Percentiles rank a stretch among this genome's conserved stretches.
phyloP scores from a whole-genome alignment of 495 filamentous ascomycete genomes.

The Clohesyomyces aquaticus region DNA sequence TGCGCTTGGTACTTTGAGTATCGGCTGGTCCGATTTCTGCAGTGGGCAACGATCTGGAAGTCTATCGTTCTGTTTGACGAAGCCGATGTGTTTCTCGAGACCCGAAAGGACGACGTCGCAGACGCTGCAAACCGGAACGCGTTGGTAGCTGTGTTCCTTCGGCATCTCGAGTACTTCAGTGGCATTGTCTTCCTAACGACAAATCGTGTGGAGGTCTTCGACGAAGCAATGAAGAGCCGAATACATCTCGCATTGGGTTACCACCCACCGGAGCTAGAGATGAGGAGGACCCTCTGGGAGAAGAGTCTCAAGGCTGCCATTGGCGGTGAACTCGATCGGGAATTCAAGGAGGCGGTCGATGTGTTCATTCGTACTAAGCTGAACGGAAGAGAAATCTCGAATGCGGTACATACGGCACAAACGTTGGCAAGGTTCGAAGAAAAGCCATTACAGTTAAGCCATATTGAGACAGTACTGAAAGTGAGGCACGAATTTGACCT shows the following conservation, averaged over 20 bases:
- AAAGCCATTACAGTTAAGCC: slow-evolving; percentile 34
- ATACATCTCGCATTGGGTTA: slow-evolving; percentile 51
- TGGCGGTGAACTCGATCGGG: slow-evolving; percentile 11
- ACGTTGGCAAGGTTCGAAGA: slow-evolving; percentile 47
- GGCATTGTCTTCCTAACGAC: slow-evolving; percentile 39
- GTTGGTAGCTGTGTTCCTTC: slow-evolving; percentile 38
- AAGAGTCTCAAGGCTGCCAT: slow-evolving; percentile 15
- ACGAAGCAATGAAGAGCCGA: slow-evolving; percentile 37
- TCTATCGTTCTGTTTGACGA: slow-evolving; percentile 45
- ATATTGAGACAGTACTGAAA: slow-evolving; percentile 41
- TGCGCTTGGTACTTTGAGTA: slow-evolving; percentile 13
- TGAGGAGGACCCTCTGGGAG: slow-evolving; percentile 24
- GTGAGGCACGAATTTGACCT: slow-evolving; percentile 38
- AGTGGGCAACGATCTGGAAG: slow-evolving; percentile 43
- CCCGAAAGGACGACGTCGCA: slow-evolving; percentile 21
- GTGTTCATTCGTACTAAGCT: slow-evolving; percentile 33
- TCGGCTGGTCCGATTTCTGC: slow-evolving; percentile 10
- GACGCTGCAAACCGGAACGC: slow-evolving; percentile 29
- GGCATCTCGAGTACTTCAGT: slow-evolving; percentile 39
- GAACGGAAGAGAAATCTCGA: slow-evolving; percentile 48
- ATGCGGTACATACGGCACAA: slow-evolving; percentile 47
- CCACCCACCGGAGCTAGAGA: not conserved
- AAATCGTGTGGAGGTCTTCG: slow-evolving; percentile 38
- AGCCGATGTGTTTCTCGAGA: slow-evolving; percentile 45
- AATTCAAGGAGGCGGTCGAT: slow-evolving; percentile 24